Conservation (phyloP, 1,284 basidiomycete genomes). For the Heterobasidion occidentale region DNA sequence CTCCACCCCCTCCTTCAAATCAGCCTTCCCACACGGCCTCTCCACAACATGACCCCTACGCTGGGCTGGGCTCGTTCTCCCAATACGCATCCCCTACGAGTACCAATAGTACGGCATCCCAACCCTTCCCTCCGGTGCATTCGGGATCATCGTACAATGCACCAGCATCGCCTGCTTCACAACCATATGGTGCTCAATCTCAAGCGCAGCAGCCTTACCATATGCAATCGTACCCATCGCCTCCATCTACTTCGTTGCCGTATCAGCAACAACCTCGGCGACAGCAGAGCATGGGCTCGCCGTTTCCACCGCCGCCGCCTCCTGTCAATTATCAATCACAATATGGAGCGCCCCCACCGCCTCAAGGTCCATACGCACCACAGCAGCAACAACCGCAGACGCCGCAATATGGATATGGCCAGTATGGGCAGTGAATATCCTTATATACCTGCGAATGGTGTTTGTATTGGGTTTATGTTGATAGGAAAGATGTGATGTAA, state of each 20-base stretch:
- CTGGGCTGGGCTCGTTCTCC: slow-evolving; percentile 10
- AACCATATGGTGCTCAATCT: background rate
- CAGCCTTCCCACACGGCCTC: slow-evolving; percentile 13
- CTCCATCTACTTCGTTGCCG: slow-evolving; percentile 1
- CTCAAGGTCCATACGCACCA: slow-evolving; percentile 17
- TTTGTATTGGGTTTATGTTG: background rate
- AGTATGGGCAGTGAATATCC: slow-evolving; percentile 3
- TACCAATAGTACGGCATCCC: slow-evolving; percentile 7
- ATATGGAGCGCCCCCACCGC: slow-evolving; percentile 19
- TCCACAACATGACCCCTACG: slow-evolving; percentile 16
- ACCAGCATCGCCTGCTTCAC: too few species aligned
- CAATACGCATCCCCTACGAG: slow-evolving; percentile 5
- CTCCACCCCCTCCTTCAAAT: slow-evolving; percentile 13
- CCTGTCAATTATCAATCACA: slow-evolving; percentile 23
- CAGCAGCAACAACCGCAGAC: slow-evolving; percentile 20
- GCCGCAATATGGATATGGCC: slow-evolving; percentile 17
- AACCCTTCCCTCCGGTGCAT: slow-evolving; percentile 24
- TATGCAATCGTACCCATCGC: slow-evolving; percentile 11
- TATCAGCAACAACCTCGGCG: slow-evolving; percentile 11
- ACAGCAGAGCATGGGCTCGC: slow-evolving; percentile 6
- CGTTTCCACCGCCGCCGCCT: slow-evolving; percentile 26
- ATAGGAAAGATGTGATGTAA: too few species aligned
- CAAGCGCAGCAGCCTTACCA: slow-evolving; percentile 5
- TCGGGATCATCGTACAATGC: slow-evolving; percentile 17
- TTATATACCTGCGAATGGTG: background rate